Evolutionary conservation across 2,329 filamentous ascomycete species (phyloP).

Genomic region (Trichoderma simmonsii): DNA sequence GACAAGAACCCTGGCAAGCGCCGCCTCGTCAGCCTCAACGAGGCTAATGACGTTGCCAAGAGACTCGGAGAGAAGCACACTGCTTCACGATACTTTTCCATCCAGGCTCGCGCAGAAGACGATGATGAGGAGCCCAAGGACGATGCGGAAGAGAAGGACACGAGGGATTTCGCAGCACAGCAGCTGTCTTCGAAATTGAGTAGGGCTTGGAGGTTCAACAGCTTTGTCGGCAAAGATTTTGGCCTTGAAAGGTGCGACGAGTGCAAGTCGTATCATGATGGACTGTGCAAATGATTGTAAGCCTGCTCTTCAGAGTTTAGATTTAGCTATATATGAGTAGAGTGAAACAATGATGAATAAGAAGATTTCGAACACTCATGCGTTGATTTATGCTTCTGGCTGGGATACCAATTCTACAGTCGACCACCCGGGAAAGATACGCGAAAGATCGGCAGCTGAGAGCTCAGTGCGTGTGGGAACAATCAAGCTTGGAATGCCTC

Average conservation of each 20-base stretch:
- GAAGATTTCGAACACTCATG: too few species aligned
- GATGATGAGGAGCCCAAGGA: constrained; percentile 28
- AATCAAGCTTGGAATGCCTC: too few species aligned
- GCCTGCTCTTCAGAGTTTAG: not conserved
- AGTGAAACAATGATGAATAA: too few species aligned
- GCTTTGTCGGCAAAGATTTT: constrained; percentile 20
- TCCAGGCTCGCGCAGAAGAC: constrained; percentile 29
- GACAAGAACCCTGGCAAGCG: constrained; percentile 38
- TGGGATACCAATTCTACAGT: too few species aligned
- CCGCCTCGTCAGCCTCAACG: constrained; percentile 51
- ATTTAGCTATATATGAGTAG: too few species aligned
- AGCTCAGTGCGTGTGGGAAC: too few species aligned
- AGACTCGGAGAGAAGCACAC: constrained; percentile 51
- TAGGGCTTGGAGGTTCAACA: constrained; percentile 24
- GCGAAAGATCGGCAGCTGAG: too few species aligned
- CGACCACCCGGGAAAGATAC: too few species aligned
- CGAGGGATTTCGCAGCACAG: constrained; percentile 32
- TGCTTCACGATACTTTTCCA: constrained; percentile 37
- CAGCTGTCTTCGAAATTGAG: constrained; percentile 21
- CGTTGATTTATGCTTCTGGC: too few species aligned
- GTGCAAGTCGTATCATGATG: constrained; percentile 21
- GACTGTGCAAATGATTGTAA: not conserved
- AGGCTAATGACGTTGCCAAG: constrained; percentile 58
- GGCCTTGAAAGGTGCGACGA: constrained; percentile 18
- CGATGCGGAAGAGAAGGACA: constrained; percentile 22